Evolutionary conservation across 2,329 filamentous ascomycete species (phyloP), one percentile per base, ranked within the genome.

Genomic region (Stemphylium vesicarium): DNA sequence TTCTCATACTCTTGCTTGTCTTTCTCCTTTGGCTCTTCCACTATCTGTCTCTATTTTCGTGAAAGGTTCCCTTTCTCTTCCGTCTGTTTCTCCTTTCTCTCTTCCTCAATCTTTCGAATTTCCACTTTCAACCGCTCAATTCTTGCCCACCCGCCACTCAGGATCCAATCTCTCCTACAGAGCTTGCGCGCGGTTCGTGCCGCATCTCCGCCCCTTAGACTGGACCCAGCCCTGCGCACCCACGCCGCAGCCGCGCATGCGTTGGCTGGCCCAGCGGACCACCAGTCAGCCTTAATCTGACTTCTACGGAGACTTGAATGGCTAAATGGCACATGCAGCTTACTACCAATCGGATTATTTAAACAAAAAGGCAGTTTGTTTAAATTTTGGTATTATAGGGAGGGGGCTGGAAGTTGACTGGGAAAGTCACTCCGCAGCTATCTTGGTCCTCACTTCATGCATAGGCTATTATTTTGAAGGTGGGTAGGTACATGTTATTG

Each of bases 231-330:
- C 15, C 9, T 11, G 31, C 32, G 24, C 22, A 44, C 56, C 26
- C 36, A 53, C 48, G 53, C 53, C 49, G 49, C 33, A 46, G 15
- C 31, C 45, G 44, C 46, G 49, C 56, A 53, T 56, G 31, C 31
- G 33, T 44, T n/a, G 29, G 18, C 29, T 29, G 18, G 18, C 44
- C 18, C 42, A 20, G 32, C 31, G 33, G 47, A n/a, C 31, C 20
- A 20, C 20, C 20, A 20, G 20, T 20, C 41, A 44, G 35, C 47
- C 46, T 52, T 47, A n/a, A 38, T 36, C 3, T 13, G 20, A 46
- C 55, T 42, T 43, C 35, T 48, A 50, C 36, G 16, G 44, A 4
- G 16, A 46, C 24, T 39, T 39, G 31, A 24, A 22, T 35, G 36
- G 44, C n/a, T 39, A 32, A 47, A 50, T 40, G 36, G 22, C 20